These are phyloP conservation scores for Acrocalymma vagum DNA, from an alignment of 2,329 filamentous ascomycete species.

Conservation along the genomic window DNA sequence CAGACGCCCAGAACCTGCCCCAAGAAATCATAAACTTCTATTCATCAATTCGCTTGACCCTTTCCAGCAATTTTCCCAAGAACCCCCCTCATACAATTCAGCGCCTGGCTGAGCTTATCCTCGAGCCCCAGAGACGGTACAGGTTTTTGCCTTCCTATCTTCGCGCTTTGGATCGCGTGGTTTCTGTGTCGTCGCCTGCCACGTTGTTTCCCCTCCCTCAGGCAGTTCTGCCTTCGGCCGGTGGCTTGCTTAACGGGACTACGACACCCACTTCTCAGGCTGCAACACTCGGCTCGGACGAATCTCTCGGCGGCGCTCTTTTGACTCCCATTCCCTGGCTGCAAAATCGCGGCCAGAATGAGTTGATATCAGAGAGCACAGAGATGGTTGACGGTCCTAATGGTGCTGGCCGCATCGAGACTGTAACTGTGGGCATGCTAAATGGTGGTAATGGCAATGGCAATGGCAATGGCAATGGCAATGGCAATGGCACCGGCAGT, in stretches of 20 bases:
- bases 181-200: conserved; percentile 85
- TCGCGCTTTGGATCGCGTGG: conserved; percentile 87
- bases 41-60: conserved; percentile 55
- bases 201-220: conserved; percentile 84
- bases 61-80: conserved; percentile 72
- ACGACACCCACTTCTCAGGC: conserved; percentile 52
- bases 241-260: conserved; percentile 68
- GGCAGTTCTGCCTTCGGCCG: conserved; percentile 60
- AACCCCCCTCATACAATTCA: conserved; percentile 93
- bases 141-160: conserved; percentile 83
- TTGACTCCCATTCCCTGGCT: conserved; percentile 96
- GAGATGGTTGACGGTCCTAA: conserved; percentile 85
- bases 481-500: conserved; percentile 8
- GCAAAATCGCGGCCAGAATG: conserved; percentile 57
- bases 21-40: conserved; percentile 41
- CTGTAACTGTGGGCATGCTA: conserved; percentile 75
- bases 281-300: conserved; percentile 76
- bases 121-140: conserved; percentile 81
- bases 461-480: conserved; percentile 1
- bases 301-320: conserved; percentile 87
- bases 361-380: conserved; percentile 76
- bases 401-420: conserved; percentile 80
- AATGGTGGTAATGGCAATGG: conserved; percentile 16
- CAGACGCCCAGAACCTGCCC: conserved; percentile 37
- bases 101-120: conserved; percentile 85